These are phyloP conservation scores for Orbilia ellipsospora DNA, from an alignment of 2,329 filamentous ascomycete genomes.

Conservation along the genomic window DNA sequence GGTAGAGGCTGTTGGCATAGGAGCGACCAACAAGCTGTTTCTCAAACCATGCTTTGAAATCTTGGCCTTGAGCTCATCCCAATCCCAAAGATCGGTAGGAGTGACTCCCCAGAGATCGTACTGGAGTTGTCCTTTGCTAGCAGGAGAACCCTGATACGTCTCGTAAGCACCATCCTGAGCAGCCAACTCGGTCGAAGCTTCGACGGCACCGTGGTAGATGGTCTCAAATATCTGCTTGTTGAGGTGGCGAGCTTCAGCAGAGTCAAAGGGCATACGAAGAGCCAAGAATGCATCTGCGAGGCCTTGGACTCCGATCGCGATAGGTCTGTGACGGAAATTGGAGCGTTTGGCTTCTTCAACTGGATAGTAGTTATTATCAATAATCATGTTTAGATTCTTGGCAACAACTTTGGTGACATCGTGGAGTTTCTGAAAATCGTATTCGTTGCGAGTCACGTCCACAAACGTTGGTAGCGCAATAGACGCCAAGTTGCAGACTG, in stretches of 20 bases:
- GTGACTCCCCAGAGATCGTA: constrained; percentile 99
- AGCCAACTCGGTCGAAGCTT: constrained; percentile 86
- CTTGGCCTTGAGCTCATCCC: constrained; percentile 85
- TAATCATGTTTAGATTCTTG: constrained; percentile 97
- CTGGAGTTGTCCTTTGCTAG: constrained; percentile 94
- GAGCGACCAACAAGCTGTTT: constrained; percentile 93
- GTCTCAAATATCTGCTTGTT: constrained; percentile 99
- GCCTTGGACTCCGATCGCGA: constrained; percentile 96
- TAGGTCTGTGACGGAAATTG: constrained; percentile 96
- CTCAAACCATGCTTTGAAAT: constrained; percentile 93
- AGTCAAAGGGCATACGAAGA: constrained; percentile 96
- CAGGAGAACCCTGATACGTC: constrained; percentile 91
- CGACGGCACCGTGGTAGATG: constrained; percentile 95
- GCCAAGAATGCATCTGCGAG: constrained; percentile 98
- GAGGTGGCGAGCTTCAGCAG: constrained; percentile 88
- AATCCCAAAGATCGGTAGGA: constrained; percentile 95
- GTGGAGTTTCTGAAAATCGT: constrained; percentile 97
- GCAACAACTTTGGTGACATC: constrained; percentile 92
- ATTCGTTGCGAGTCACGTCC: constrained; percentile 83
- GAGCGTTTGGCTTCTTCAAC: constrained; percentile 91
- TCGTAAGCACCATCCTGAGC: constrained; percentile 85
- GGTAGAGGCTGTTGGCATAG: constrained; percentile 97
- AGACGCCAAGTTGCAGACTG: constrained; percentile 97
- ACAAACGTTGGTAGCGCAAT: constrained; percentile 91
- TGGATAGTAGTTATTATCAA: constrained; percentile 98